Conservation (phyloP, 2,329 filamentous ascomycete genomes). For the Monilinia laxa region DNA sequence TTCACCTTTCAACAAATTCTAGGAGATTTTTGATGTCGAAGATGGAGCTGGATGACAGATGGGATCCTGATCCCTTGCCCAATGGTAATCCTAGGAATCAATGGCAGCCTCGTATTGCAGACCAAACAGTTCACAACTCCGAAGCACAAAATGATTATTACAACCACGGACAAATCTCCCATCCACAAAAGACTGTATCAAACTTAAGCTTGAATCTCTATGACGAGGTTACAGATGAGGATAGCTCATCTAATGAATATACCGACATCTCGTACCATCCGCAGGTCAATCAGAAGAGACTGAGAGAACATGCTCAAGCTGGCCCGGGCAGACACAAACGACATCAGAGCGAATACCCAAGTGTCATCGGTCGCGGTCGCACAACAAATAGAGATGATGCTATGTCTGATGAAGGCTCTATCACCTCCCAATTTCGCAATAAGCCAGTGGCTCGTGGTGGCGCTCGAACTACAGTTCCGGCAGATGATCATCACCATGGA, state of each 20-base stretch:
- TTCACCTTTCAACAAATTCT: not conserved
- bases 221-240: not conserved
- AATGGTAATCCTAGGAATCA: not conserved
- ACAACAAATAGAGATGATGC: not conserved
- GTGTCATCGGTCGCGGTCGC: not conserved
- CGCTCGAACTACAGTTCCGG: not conserved
- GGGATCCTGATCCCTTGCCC: conserved; percentile 16
- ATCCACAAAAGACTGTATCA: not conserved
- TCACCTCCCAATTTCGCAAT: not conserved
- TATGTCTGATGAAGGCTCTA: not conserved
- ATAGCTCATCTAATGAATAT: conserved; percentile 4
- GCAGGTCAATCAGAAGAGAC: conserved; percentile 5
- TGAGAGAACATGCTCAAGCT: not conserved
- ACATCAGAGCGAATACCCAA: conserved; percentile 17
- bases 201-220: not conserved
- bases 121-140: not conserved
- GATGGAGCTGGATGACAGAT: conserved; percentile 9
- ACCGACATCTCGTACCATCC: not conserved
- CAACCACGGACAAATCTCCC: not conserved
- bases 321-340: not conserved
- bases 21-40: not conserved
- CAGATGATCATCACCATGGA: not conserved
- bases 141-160: not conserved
- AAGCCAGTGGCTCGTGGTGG: not conserved
- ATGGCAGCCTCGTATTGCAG: not conserved